A percentile compares a stretch with the other conserved stretches of the same genome.
Conservation (phyloP, 257 asterid genomes). For the Penstemon newberryi region DNA sequence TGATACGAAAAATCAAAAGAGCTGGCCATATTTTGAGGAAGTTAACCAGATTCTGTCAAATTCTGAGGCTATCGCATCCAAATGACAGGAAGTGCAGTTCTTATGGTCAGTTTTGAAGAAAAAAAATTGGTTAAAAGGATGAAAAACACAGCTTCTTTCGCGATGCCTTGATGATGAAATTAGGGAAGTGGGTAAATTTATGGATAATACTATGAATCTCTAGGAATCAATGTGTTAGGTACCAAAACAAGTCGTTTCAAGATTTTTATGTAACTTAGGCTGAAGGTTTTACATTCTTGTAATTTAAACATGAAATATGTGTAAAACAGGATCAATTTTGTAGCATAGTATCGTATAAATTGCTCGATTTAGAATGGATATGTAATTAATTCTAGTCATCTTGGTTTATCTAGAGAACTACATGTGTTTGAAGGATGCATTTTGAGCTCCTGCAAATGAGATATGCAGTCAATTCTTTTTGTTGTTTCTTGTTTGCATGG, state of each 20-base stretch:
- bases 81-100: conserved; percentile 30
- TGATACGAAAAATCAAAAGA: conserved; percentile 38
- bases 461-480: not conserved
- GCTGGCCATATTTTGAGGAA: conserved; percentile 72
- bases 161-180: not conserved
- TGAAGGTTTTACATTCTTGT: not conserved
- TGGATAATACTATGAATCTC: not conserved
- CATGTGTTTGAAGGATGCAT: not conserved
- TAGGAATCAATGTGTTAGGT: conserved; percentile 2
- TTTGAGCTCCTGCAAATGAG: not conserved
- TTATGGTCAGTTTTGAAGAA: not conserved
- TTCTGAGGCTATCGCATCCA: conserved; percentile 36
- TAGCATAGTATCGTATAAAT: conserved; percentile 22
- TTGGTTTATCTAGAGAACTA: not conserved
- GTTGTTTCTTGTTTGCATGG: not conserved
- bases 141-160: conserved; percentile 12
- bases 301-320: conserved; percentile 23
- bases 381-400: not conserved
- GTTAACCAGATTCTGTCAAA: conserved; percentile 49
- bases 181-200: not conserved
- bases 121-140: not conserved
- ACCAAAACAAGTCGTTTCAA: conserved; percentile 3
- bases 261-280: conserved; percentile 17
- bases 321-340: conserved; percentile 30
- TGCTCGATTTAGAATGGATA: not conserved